Percentiles rank a stretch among this genome's conserved stretches.
Evolutionary conservation across 2,329 filamentous ascomycete species (phyloP).

Genomic region (Fusarium napiforme): DNA sequence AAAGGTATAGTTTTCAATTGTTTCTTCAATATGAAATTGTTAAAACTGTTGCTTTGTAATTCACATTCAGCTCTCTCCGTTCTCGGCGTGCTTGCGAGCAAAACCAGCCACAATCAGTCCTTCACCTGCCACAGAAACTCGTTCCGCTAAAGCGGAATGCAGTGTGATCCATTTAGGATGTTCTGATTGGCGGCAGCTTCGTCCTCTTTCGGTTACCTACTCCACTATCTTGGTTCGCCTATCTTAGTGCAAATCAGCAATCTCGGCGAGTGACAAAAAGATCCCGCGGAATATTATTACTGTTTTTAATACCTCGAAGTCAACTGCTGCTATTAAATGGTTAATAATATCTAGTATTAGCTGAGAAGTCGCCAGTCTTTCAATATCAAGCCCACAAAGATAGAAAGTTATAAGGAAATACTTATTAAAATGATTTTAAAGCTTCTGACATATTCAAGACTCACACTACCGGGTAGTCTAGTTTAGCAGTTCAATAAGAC

Average conservation of each 20-base stretch:
- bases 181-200: accelerated
- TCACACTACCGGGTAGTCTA: background rate
- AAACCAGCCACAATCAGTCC: background rate
- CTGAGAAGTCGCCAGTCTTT: accelerated
- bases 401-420: accelerated
- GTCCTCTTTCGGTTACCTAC: accelerated
- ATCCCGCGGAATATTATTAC: accelerated
- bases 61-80: background rate
- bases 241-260: background rate
- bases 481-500: no score
- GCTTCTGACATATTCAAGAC: accelerated
- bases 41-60: background rate
- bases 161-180: accelerated
- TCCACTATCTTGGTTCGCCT: background rate
- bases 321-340: accelerated
- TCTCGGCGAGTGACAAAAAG: background rate
- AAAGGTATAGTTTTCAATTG: accelerated
- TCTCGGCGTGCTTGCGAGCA: background rate
- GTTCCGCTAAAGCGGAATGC: background rate
- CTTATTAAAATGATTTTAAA: accelerated
- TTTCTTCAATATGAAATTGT: accelerated
- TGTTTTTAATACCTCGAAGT: accelerated
- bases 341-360: accelerated
- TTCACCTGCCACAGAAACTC: background rate
- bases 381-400: accelerated